Conservation (phyloP, 805 yeast genomes). For the Ogataea philodendri region DNA sequence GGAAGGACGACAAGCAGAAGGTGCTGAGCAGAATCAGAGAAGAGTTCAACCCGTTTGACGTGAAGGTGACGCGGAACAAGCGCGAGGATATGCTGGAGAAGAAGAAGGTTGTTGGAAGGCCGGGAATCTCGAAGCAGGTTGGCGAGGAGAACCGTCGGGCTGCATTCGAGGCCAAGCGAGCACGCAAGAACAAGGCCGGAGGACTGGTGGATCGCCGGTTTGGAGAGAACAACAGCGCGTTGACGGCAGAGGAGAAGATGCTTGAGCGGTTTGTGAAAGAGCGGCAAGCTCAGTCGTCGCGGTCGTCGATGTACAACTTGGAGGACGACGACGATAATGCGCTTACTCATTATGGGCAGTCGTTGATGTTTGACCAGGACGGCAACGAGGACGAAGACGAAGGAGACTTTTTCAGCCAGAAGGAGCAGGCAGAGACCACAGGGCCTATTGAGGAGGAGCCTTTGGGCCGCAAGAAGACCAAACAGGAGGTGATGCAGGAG, state of each 20-base stretch:
- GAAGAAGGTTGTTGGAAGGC: conserved; percentile 59
- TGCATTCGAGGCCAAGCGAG: conserved; percentile 63
- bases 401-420: conserved; percentile 35
- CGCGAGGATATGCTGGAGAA: conserved; percentile 44
- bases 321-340: conserved; percentile 63
- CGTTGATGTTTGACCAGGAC: conserved; percentile 54
- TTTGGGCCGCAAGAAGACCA: conserved; percentile 63
- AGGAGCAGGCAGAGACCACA: conserved; percentile 32
- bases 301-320: conserved; percentile 63
- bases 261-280: conserved; percentile 91
- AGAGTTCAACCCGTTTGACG: conserved; percentile 89
- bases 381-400: conserved; percentile 22
- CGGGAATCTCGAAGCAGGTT: conserved; percentile 64
- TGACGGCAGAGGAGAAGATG: conserved; percentile 92
- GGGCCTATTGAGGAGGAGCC: conserved; percentile 34
- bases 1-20: conserved; percentile 64
- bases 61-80: conserved; percentile 66
- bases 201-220: conserved; percentile 83
- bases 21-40: conserved; percentile 63
- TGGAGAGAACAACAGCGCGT: conserved; percentile 72
- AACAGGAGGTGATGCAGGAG: conserved; percentile 84
- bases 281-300: conserved; percentile 61
- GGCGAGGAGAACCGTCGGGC: conserved; percentile 63
- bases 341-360: conserved; percentile 78
- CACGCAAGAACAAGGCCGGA: conserved; percentile 70